Base-by-base conservation (phyloP, 371 early-diverging fungal species). In the Entomophthora muscae region DNA sequence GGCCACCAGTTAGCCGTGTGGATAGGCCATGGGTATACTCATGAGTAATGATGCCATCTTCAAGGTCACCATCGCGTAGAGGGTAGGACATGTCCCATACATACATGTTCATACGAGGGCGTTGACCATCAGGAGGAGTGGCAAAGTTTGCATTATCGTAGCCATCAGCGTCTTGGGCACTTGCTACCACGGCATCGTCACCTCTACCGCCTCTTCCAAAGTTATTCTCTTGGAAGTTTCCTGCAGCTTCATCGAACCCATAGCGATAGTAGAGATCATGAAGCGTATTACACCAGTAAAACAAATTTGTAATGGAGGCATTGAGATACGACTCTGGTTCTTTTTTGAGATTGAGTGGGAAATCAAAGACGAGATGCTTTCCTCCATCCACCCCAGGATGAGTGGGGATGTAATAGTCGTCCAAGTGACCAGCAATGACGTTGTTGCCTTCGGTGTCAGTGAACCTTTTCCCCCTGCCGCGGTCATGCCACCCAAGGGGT, bases 251-350 rank as follows among this genome's bases (percentile, higher is more conserved):
- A 70, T 86, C 83, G 71, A 95, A 97, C 0, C 98, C 98, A 67
- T 94, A 97, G 56, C 81, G 76, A 72, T 90, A 85, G 70, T 82
- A 82, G 70, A 91, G 70, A 67, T 91, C 91, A 73, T 91, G 91
- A 54, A 75, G 71, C 58, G 73, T 81, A 72, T 96, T 96, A 73
- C 86, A 88, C 83, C 86, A n/a, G n/a, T n/a, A n/a, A n/a, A n/a
- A n/a, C n/a, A n/a, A n/a, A n/a, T n/a, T n/a, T n/a, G n/a, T n/a
- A 88, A 75, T 95, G 95, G 95, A 86, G 0, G 90, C 90, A 67
- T 95, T 89, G 51, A 88, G 69, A 67, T 97, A 95, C 2, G 79
- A 70, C 1, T 72, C 67, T 0, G 91, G 88, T 32, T 86, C 75
- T 28, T 76, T 73, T 10, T 67, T 72, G 64, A 93, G 73, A 66